Evolutionary conservation across 1,139 yeast species (phyloP).

Genomic region (Nakaseomyces nivariensis): DNA sequence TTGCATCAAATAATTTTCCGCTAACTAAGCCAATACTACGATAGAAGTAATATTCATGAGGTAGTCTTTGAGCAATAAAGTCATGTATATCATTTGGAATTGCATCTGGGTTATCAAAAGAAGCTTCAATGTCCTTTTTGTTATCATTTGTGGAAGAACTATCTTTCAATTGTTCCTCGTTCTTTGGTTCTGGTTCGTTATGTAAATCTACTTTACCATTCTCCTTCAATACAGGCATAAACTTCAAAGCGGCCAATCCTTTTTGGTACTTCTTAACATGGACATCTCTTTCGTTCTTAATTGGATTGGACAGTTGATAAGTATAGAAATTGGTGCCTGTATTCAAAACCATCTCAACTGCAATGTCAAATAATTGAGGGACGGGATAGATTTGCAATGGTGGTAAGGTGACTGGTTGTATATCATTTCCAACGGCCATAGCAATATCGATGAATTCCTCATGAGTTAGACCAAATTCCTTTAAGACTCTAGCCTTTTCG

Average conservation of each 20-base stretch:
- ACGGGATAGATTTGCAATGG: slow-evolving; percentile 35
- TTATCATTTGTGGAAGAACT: neutral
- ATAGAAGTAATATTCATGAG: slow-evolving; percentile 78
- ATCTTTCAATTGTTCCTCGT: slow-evolving; percentile 4
- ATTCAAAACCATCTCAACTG: slow-evolving; percentile 35
- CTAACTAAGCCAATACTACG: slow-evolving; percentile 69
- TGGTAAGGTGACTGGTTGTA: slow-evolving; percentile 60
- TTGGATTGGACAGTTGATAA: slow-evolving; percentile 22
- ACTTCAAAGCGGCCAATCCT: slow-evolving; percentile 44
- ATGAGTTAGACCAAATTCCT: slow-evolving; percentile 49
- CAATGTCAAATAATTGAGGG: slow-evolving; percentile 31
- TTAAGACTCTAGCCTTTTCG: slow-evolving; percentile 48
- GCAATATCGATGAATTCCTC: slow-evolving; percentile 69
- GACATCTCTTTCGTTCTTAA: slow-evolving; percentile 14
- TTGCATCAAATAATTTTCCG: slow-evolving; percentile 54
- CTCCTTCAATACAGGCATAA: slow-evolving; percentile 60
- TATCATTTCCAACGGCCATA: slow-evolving; percentile 62
- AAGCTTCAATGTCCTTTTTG: slow-evolving; percentile 1
- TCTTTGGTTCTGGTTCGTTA: slow-evolving; percentile 20
- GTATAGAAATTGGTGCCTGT: slow-evolving; percentile 40
- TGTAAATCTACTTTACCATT: slow-evolving; percentile 63
- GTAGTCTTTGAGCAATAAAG: slow-evolving; percentile 73
- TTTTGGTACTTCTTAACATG: slow-evolving; percentile 37
- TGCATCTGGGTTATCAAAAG: slow-evolving; percentile 2
- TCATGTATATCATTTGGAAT: slow-evolving; percentile 75